These are phyloP conservation scores for Parastagonospora avenae DNA, from an alignment of 2,329 filamentous ascomycete species.

Conservation along the genomic window DNA sequence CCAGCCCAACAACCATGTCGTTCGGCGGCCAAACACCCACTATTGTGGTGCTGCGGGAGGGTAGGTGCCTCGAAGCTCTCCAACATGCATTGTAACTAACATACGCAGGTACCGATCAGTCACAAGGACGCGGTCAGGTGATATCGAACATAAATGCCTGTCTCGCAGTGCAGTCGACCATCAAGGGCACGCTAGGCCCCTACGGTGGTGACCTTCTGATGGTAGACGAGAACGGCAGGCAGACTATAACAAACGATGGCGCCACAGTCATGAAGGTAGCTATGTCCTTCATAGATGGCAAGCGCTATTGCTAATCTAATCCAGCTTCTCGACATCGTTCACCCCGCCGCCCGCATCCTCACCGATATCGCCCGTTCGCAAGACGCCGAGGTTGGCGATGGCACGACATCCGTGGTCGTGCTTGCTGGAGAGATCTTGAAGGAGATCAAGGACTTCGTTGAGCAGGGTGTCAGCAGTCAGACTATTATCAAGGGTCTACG, in stretches of 20 bases:
- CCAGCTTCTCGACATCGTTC: slow-evolving; percentile 95
- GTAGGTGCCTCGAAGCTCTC: slow-evolving; percentile 59
- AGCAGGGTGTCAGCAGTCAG: slow-evolving; percentile 96
- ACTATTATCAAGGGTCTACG: slow-evolving; percentile 96
- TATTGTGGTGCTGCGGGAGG: slow-evolving; percentile 97
- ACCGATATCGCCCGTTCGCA: slow-evolving; percentile 98
- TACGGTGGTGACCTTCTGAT: slow-evolving; percentile 96
- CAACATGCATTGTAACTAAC: slow-evolving; percentile 24
- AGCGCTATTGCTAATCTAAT: slow-evolving; percentile 7
- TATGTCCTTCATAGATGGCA: not conserved
- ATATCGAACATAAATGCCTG: slow-evolving; percentile 99
- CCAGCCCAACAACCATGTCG: slow-evolving; percentile 68
- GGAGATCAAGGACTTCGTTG: slow-evolving; percentile 93
- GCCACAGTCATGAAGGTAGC: slow-evolving; percentile 97
- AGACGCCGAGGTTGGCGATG: slow-evolving; percentile 98
- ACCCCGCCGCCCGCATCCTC: slow-evolving; percentile 94
- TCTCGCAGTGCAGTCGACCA: slow-evolving; percentile 90
- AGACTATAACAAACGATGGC: slow-evolving; percentile 99
- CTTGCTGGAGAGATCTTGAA: slow-evolving; percentile 97
- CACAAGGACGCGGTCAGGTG: slow-evolving; percentile 95
- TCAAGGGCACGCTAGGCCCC: slow-evolving; percentile 93
- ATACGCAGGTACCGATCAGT: slow-evolving; percentile 84
- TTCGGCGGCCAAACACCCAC: slow-evolving; percentile 97
- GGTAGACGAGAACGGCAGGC: slow-evolving; percentile 91
- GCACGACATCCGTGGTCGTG: slow-evolving; percentile 96